Conservation (phyloP, 208 protist species). For the Trypanosomatidae sp. region DNA sequence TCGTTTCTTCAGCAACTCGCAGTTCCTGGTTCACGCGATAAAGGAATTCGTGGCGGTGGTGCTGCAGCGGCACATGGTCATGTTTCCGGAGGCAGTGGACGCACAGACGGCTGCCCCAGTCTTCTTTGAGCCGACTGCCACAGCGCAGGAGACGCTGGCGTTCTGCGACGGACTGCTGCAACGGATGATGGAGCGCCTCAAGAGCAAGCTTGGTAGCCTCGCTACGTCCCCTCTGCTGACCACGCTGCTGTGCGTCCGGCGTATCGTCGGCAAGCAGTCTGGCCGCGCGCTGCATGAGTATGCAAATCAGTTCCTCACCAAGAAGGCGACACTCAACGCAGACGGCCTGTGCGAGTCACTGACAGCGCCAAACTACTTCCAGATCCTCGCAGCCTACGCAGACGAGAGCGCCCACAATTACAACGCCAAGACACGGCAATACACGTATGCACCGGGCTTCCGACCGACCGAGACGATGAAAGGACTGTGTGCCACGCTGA, state of each 20-base stretch:
- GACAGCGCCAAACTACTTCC: constrained; percentile 71
- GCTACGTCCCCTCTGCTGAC: constrained; percentile 68
- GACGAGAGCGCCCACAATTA: constrained; percentile 73
- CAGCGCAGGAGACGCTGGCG: constrained; percentile 39
- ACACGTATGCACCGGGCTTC: constrained; percentile 56
- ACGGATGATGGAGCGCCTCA: constrained; percentile 44
- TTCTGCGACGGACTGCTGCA: constrained; percentile 63
- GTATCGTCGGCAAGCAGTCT: constrained; percentile 63
- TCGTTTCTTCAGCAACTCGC: constrained; percentile 83
- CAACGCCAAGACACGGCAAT: constrained; percentile 37
- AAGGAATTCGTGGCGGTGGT: constrained; percentile 55
- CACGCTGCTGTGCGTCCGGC: constrained; percentile 53
- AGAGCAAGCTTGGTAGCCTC: constrained; percentile 33
- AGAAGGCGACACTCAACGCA: constrained; percentile 32
- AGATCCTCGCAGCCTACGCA: constrained; percentile 72
- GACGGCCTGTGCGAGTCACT: constrained; percentile 52
- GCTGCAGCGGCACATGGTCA: constrained; percentile 36
- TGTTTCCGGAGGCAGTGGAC: constrained; percentile 32
- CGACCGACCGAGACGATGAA: constrained; percentile 51
- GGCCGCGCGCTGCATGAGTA: constrained; percentile 43
- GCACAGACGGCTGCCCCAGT: constrained; percentile 19
- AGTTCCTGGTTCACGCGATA: constrained; percentile 77
- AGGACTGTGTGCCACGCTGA: constrained; percentile 39
- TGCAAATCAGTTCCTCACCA: constrained; percentile 59
- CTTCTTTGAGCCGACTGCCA: constrained; percentile 17